A percentile compares a stretch with the other conserved stretches of the same genome.
phyloP scores from a whole-genome alignment of 2,329 filamentous ascomycete genomes.

The Claviceps pusilla region DNA sequence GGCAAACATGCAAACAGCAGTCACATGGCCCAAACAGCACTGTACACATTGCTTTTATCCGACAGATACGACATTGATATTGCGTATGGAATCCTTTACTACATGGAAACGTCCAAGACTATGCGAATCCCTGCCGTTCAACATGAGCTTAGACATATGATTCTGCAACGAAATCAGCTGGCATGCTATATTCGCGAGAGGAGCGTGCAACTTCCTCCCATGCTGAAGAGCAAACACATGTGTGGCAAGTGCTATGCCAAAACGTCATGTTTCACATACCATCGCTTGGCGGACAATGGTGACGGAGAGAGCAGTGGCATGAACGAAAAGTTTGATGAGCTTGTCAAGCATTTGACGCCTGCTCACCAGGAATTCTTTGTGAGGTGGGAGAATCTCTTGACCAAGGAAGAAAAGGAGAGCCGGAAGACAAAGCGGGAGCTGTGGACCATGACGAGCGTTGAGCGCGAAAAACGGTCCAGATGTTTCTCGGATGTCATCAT shows the following conservation, averaged over 20 bases:
- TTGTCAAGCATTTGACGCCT: conserved; percentile 62
- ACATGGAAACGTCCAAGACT: conserved; percentile 80
- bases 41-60: conserved; percentile 84
- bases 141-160: conserved; percentile 86
- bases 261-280: conserved; percentile 80
- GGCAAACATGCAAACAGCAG: conserved; percentile 68
- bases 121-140: conserved; percentile 72
- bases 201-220: conserved; percentile 63
- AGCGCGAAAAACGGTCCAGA: conserved; percentile 74
- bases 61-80: conserved; percentile 92
- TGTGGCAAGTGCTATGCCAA: conserved; percentile 87
- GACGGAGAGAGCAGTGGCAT: conserved; percentile 68
- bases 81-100: conserved; percentile 81
- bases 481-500: conserved; percentile 84
- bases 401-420: conserved; percentile 83
- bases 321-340: conserved; percentile 65
- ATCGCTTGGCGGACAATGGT: conserved; percentile 77
- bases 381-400: conserved; percentile 87
- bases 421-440: conserved; percentile 78
- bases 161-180: conserved; percentile 85
- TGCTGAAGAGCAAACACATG: conserved; percentile 67
- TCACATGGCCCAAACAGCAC: conserved; percentile 83
- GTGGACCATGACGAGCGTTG: conserved; percentile 86
- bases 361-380: conserved; percentile 71
- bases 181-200: conserved; percentile 74